phyloP scores from a whole-genome alignment of 768 basidiomycete genomes.

The Phlebiopsis flavidoalba region DNA sequence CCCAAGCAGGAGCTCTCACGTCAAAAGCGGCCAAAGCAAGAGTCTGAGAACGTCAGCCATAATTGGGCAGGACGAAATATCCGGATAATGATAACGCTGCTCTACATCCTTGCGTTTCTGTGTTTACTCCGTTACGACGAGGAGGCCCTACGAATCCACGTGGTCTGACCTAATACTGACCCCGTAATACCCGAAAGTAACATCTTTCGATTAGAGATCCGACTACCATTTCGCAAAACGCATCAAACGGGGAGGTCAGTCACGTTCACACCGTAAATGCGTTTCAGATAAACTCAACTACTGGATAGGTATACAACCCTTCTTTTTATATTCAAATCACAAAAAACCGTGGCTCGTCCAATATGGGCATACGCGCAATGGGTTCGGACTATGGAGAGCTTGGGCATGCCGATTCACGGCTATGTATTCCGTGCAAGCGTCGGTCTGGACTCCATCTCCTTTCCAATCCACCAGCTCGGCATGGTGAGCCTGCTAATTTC shows the following conservation, averaged over 20 bases:
- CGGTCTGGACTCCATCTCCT: conserved; percentile 2
- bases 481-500: conserved; percentile 3
- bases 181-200: not conserved
- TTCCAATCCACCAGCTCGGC: not conserved
- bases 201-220: not conserved
- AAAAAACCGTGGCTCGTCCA: conserved; percentile 15
- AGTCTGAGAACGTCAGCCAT: not conserved
- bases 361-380: conserved; percentile 16
- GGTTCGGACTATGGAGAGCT: conserved; percentile 9
- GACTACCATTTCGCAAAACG: conserved; percentile 17
- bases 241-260: conserved; percentile 15
- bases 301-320: conserved; percentile 11
- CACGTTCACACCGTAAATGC: too few species aligned
- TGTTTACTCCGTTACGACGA: conserved; percentile 23
- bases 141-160: conserved; percentile 15
- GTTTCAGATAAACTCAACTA: too few species aligned
- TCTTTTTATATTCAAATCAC: conserved; percentile 11
- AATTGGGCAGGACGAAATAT: conserved; percentile 16
- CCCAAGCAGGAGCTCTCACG: not conserved
- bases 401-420: conserved; percentile 2
- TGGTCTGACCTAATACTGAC: conserved; percentile 14
- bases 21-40: not conserved
- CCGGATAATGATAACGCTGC: conserved; percentile 18
- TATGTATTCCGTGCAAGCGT: conserved; percentile 13
- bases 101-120: conserved; percentile 16